phyloP scores from a whole-genome alignment of 345 rosid genomes.

The Moricandia moricandioides region DNA sequence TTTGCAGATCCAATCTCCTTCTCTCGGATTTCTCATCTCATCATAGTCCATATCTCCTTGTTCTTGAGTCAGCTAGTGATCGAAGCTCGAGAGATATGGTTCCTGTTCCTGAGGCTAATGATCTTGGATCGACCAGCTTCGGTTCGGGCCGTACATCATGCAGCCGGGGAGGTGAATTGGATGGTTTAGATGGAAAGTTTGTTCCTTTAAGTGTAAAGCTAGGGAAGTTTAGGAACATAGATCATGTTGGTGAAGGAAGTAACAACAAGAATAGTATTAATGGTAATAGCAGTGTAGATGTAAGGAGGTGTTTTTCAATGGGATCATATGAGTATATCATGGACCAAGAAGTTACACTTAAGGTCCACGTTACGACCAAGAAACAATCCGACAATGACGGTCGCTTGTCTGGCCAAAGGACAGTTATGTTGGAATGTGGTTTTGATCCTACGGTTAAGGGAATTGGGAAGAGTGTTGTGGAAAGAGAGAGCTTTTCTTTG shows the following conservation, averaged over 20 bases:
- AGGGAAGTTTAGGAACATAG: slow-evolving; percentile 64
- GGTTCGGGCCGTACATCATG: slow-evolving; percentile 40
- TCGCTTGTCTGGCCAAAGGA: slow-evolving; percentile 8
- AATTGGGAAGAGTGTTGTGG: slow-evolving; percentile 48
- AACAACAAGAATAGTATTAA: slow-evolving; percentile 43
- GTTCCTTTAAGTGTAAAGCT: slow-evolving; percentile 66
- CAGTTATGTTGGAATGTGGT: slow-evolving; percentile 14
- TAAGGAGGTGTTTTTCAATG: slow-evolving; percentile 51
- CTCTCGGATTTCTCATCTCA: slow-evolving; percentile 58
- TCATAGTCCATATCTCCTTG: slow-evolving; percentile 47
- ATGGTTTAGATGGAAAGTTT: slow-evolving; percentile 20
- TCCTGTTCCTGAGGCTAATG: slow-evolving; percentile 32
- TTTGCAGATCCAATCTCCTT: slow-evolving; percentile 68
- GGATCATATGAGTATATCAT: slow-evolving; percentile 62
- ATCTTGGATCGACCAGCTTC: slow-evolving; percentile 42
- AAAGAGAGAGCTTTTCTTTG: slow-evolving; percentile 84
- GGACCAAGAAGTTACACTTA: slow-evolving; percentile 50
- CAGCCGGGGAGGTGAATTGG: slow-evolving; percentile 29
- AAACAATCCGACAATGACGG: slow-evolving; percentile 3
- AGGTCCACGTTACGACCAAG: slow-evolving; percentile 44
- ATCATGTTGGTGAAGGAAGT: slow-evolving; percentile 41
- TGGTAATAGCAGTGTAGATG: slow-evolving; percentile 52
- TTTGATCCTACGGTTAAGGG: slow-evolving; percentile 17
- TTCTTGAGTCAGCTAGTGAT: slow-evolving; percentile 77
- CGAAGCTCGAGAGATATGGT: slow-evolving; percentile 62